Evolutionary conservation across 2,329 filamentous ascomycete genomes (phyloP).

Genomic region (Pseudogymnoascus sp.): DNA sequence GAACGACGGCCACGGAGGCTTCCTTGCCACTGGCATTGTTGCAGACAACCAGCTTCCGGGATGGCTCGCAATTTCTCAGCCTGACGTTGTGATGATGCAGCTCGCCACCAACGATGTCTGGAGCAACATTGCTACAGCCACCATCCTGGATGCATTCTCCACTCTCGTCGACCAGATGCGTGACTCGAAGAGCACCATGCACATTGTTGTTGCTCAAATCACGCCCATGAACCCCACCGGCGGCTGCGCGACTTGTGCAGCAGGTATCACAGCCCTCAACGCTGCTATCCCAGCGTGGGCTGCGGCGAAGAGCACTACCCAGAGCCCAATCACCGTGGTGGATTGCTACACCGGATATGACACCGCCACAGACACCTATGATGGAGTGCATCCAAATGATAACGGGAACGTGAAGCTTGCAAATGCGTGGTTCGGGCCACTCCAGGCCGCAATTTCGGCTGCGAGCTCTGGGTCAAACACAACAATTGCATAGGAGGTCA

Average conservation of each 20-base stretch:
- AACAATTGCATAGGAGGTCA: background rate
- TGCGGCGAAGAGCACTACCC: constrained; percentile 18
- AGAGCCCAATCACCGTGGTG: constrained; percentile 28
- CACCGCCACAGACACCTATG: constrained; percentile 22
- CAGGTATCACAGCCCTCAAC: constrained; percentile 21
- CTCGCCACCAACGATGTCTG: constrained; percentile 37
- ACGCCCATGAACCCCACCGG: constrained; percentile 26
- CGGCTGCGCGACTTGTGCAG: constrained; percentile 21
- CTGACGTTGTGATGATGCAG: constrained; percentile 39
- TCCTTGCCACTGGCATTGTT: constrained; percentile 32
- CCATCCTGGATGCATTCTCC: constrained; percentile 31
- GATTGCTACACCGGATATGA: constrained; percentile 29
- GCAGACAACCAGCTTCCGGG: constrained; percentile 29
- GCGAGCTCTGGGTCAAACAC: background rate
- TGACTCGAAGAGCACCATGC: constrained; percentile 31
- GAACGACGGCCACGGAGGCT: constrained; percentile 37
- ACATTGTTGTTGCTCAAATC: constrained; percentile 31
- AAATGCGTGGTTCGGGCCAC: constrained; percentile 22
- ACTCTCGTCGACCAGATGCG: constrained; percentile 35
- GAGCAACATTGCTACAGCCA: constrained; percentile 26
- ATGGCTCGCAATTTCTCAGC: constrained; percentile 32
- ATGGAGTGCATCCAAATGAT: constrained; percentile 30
- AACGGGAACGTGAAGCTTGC: constrained; percentile 26
- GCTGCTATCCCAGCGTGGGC: constrained; percentile 28
- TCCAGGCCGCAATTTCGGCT: background rate